Base-by-base conservation (phyloP, 2,329 filamentous ascomycete genomes). In the Xylariaceae sp. region DNA sequence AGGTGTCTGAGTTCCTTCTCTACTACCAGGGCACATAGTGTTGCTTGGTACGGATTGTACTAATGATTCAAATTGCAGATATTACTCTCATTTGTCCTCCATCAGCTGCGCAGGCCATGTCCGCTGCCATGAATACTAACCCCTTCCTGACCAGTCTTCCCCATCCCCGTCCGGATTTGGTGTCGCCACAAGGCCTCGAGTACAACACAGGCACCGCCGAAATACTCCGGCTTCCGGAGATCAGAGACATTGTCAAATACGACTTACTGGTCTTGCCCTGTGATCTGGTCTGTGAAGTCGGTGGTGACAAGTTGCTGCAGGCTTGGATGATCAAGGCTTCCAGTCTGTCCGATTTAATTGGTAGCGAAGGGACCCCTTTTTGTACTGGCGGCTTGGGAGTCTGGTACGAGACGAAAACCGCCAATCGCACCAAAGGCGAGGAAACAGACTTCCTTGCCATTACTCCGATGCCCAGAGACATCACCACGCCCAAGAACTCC, bases 201-300 rank as follows among this genome's bases (percentile, higher is more conserved):
- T 84, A 91, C 66, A 94, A 89, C 56, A 95, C 88, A 0, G 91
- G 91, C 50, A 97, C 94, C 5, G 91, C 89, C 6, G 87, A 96
- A 65, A 84, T 97, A 26, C 81, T 99, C 50, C 84, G 91, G 7
- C 78, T 96, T 6, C 87, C 89, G 0, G 88, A 96, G 68, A 84
- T 97, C 44, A 85, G 87, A 67, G 77, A 79, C n/a, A 79, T 84
- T 6, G 83, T 99, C 64, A 90, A 83, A 51, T 84, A 85, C 9
- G 90, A 99, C 72, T 97, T 99, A 67, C 75, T 96, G 30, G 83
- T 97, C 2, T 76, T 99, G 3, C 92, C 94, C 0, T 99, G 94
- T 71, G 94, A 99, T 69, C 77, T 99, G 5, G 85, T 99, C 40
- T 96, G 91, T 69, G 91, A 96, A 67, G 76, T 97, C 12, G 86